Base-by-base conservation (phyloP, 2,329 filamentous ascomycete genomes). In the Alternaria arbusti region DNA sequence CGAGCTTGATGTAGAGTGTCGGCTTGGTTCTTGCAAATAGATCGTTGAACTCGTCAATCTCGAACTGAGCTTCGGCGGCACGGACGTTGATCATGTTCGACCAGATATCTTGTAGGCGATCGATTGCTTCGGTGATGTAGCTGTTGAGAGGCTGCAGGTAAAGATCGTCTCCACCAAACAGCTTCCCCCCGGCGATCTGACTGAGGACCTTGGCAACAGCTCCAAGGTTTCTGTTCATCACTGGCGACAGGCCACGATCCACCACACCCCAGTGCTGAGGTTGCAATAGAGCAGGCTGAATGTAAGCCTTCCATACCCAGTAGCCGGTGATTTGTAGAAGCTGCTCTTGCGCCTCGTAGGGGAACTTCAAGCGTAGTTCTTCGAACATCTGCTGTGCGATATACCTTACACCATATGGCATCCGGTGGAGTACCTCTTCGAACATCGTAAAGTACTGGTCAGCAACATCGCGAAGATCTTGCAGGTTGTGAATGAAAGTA, bases 31-130 rank as follows among this genome's bases (percentile, higher is more conserved):
- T 94, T 60, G 95, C 92, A 77, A 98, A 98, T 7, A 99, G 86
- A 76, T 99, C 96, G 78, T 97, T 98, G 87, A 96, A 99, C 79
- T 98, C 96, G 77, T 99, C 96, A 78, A 99, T 97, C 79, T 98
- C 94, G 76, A 98, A 99, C 23, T 96, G 96, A 56, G 89, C 87
- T 80, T 99, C 96, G 0, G 93, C 92, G 72, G 96, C 91, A 13
- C 91, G 89, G 12, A 98, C 92, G 12, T 91, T 88, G 69, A 99
- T 93, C 64, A 98, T 75, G 62, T 91, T 88, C 49, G 86, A 87
- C 81, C 92, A 92, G 47, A 96, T 93, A 12, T 91, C 87, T 30
- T 88, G 87, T 62, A 97, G 85, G 23, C 94, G 87, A 70, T 93
- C 90, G 52, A 97, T 90, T 0, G 94, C 94, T 64, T 97, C 93